Evolutionary conservation across 768 basidiomycete species (phyloP).

Genomic region (Lentinula guzmanii): DNA sequence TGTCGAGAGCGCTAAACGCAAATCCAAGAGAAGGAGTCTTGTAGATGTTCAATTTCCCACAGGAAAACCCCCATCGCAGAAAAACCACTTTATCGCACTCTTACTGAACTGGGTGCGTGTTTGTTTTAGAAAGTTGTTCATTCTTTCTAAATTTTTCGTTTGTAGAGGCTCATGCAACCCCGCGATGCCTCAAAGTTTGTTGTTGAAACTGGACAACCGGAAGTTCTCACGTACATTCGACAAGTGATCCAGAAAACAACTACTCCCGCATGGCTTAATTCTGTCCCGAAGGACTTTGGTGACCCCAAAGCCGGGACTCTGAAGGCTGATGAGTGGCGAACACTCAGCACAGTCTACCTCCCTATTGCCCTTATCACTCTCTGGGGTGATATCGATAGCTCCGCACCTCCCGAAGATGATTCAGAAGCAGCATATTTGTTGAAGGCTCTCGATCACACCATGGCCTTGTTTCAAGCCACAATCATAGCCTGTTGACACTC

Average conservation of each 20-base stretch:
- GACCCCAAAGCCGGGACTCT: conserved; percentile 21
- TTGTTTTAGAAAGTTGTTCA: not conserved
- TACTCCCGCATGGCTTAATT: conserved; percentile 20
- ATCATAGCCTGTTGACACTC: conserved; percentile 10
- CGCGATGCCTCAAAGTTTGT: not conserved
- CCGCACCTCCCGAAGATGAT: not conserved
- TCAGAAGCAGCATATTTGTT: not conserved
- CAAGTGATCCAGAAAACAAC: conserved; percentile 15
- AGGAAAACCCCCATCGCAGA: not conserved
- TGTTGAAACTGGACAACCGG: not conserved
- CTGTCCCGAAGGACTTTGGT: conserved; percentile 22
- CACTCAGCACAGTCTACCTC: conserved; percentile 21
- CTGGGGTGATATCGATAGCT: conserved; percentile 16
- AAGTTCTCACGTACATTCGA: conserved; percentile 11
- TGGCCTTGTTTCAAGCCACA: conserved; percentile 17
- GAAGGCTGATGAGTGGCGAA: conserved; percentile 32
- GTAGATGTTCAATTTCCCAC: not conserved
- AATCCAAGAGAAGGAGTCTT: not conserved
- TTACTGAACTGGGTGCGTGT: not conserved
- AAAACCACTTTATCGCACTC: conserved; percentile 1
- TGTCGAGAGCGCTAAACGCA: not conserved
- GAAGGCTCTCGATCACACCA: conserved; percentile 17
- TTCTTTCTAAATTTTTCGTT: not conserved
- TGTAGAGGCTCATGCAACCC: not conserved
- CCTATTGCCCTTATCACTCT: conserved; percentile 26